Base-by-base conservation (phyloP, 129 eudicot genomes). In the Pseudognaphalium luteoalbum region DNA sequence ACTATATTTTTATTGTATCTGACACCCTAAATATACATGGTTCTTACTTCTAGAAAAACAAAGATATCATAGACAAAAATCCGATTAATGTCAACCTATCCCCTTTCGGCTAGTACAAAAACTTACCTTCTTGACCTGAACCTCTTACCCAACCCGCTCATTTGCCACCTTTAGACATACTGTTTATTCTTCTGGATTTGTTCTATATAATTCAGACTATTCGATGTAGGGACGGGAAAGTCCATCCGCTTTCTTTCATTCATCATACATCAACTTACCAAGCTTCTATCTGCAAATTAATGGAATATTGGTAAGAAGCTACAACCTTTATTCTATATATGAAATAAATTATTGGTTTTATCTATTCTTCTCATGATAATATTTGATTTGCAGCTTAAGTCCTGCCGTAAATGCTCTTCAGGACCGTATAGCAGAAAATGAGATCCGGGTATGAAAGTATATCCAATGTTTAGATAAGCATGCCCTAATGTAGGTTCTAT, bases 211-310 rank as follows among this genome's bases (percentile, higher is more conserved):
- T 11, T 68, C 58, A n/a, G 42, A 62, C 30, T 76, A 59, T 81
- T 62, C 59, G 67, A 41, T 82, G 81, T 42, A 95, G 99, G 90
- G 91, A 88, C 28, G 97, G 96, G 37, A 91, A 91, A 84, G 85
- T 89, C 67, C 99, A 95, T 67, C 99, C 99, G 10, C 96, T 95
- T 35, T 83, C 96, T 58, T 91, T 74, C 82, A 80, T 95, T 79
- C 99, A 95, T 75, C 99, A 95, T 73, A 86, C 99, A 63, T 91
- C 99, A 68, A 89, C 99, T 22, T 95, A 95, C 84, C 97, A 95
- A 87, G 97, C 99, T 76, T 91, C 99, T 78, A 77, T 95, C 80
- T 95, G 99, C 92, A 95, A 95, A 80, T 71, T 95, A 83, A 95
- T 95, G 86, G 99, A 95, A 80, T 89, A 89, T 73, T 95, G 99